A percentile compares a stretch with the other conserved stretches of the same genome.
Evolutionary conservation across 1,284 basidiomycete genomes (phyloP).

Genomic region (Termitomyces sp.): DNA sequence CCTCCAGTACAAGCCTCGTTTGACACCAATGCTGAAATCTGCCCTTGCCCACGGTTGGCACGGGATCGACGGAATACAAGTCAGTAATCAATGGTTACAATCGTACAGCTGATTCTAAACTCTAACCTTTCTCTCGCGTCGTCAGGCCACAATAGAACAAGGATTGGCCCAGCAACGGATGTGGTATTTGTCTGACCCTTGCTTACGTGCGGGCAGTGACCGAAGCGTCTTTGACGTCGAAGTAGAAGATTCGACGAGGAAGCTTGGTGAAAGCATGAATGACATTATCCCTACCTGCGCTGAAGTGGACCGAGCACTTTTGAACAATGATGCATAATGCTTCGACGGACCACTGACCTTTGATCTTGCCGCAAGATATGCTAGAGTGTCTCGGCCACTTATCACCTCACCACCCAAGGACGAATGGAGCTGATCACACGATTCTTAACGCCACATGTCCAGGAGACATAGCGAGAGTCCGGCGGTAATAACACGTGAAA

Average conservation of each 20-base stretch:
- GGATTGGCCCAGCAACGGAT: slow-evolving; percentile 21
- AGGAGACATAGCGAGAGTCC: not conserved
- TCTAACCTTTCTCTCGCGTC: slow-evolving; percentile 20
- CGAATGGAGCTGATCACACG: not conserved
- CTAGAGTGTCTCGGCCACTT: not conserved
- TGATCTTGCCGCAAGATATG: not conserved
- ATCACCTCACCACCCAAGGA: not conserved
- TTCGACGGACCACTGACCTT: not conserved
- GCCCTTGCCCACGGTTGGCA: slow-evolving; percentile 29
- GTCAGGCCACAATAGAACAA: slow-evolving; percentile 19
- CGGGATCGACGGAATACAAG: slow-evolving; percentile 26
- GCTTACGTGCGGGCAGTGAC: slow-evolving; percentile 16
- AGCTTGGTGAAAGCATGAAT: slow-evolving; percentile 15
- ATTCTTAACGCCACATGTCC: not conserved
- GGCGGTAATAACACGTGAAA: not conserved
- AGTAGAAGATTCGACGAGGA: slow-evolving; percentile 12
- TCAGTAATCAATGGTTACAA: slow-evolving; percentile 11
- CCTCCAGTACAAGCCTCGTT: slow-evolving; percentile 24
- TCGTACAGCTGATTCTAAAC: not conserved
- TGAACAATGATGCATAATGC: not conserved
- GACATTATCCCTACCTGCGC: slow-evolving; percentile 12
- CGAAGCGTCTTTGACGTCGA: slow-evolving; percentile 9
- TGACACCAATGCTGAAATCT: slow-evolving; percentile 25
- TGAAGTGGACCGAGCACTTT: slow-evolving; percentile 11
- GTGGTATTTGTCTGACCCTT: slow-evolving; percentile 17